Percentiles rank a stretch among this genome's conserved stretches.
Conservation (phyloP, 495 filamentous ascomycete genomes). For the Lophium mytilinum region DNA sequence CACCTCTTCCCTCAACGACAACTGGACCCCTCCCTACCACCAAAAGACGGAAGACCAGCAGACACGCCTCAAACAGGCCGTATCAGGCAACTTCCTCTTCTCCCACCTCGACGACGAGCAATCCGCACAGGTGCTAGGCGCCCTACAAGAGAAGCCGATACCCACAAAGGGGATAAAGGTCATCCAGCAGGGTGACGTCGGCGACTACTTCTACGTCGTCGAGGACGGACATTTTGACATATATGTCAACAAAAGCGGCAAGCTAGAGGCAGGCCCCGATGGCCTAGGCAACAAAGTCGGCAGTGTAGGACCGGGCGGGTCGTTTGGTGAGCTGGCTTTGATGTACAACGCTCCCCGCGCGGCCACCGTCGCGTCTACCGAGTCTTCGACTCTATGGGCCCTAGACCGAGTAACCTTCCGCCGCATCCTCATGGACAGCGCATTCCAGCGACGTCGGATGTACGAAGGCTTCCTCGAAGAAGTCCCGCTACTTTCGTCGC, state of each 20-base stretch:
- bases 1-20: constrained; percentile 68
- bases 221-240: constrained; percentile 87
- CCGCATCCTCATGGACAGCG: constrained; percentile 95
- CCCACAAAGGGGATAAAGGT: constrained; percentile 94
- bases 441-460: constrained; percentile 89
- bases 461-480: constrained; percentile 98
- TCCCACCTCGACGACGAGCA: constrained; percentile 91
- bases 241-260: constrained; percentile 65
- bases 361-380: constrained; percentile 85
- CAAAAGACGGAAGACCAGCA: constrained; percentile 77
- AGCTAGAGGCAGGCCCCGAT: constrained; percentile 69
- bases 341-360: constrained; percentile 99
- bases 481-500: constrained; percentile 74
- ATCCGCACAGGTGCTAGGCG: constrained; percentile 75
- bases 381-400: constrained; percentile 81
- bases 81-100: constrained; percentile 88
- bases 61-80: constrained; percentile 66
- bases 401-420: constrained; percentile 95
- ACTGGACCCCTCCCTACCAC: constrained; percentile 82
- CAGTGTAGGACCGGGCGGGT: constrained; percentile 76
- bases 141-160: constrained; percentile 88
- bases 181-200: constrained; percentile 90
- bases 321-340: constrained; percentile 93
- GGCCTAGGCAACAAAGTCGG: constrained; percentile 83
- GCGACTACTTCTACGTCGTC: constrained; percentile 96